phyloP scores from a whole-genome alignment of 2,329 filamentous ascomycete genomes.

The Microdochium bolleyi region DNA sequence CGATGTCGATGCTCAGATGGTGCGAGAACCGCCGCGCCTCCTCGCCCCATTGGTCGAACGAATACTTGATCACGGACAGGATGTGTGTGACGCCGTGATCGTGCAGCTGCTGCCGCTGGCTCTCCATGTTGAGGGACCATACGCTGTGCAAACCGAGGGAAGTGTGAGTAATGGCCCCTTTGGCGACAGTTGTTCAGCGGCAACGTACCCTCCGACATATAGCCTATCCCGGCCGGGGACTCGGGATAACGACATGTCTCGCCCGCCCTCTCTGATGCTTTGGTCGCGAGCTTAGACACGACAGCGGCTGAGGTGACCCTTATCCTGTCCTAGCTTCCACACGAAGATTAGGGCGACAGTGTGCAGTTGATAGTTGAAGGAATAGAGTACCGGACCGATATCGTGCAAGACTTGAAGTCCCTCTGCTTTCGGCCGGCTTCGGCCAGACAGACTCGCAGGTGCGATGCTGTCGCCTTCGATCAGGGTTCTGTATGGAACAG shows the following conservation, averaged over 20 bases:
- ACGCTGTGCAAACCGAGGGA: constrained; percentile 62
- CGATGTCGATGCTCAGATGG: constrained; percentile 74
- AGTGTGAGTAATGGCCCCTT: neutral
- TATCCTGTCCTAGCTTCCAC: too few species aligned
- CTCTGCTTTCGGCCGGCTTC: too few species aligned
- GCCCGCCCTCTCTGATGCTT: neutral
- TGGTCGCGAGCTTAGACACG: too few species aligned
- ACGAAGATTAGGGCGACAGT: too few species aligned
- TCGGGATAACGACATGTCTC: constrained; percentile 52
- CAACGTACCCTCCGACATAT: constrained; percentile 68
- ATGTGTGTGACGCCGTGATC: constrained; percentile 80
- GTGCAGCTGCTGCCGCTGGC: constrained; percentile 60
- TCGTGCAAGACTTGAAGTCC: too few species aligned
- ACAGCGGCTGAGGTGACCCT: too few species aligned
- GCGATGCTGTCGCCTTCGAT: too few species aligned
- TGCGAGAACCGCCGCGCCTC: constrained; percentile 48
- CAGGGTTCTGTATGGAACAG: too few species aligned
- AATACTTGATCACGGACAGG: constrained; percentile 61
- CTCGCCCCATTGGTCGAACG: constrained; percentile 30
- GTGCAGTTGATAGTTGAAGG: too few species aligned
- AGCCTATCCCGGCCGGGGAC: constrained; percentile 63
- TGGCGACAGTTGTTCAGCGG: neutral
- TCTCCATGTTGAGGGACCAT: constrained; percentile 53
- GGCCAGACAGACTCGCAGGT: too few species aligned
- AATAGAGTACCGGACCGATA: too few species aligned